Conservation (phyloP, 345 rosid genomes). For the Brassica cretica region DNA sequence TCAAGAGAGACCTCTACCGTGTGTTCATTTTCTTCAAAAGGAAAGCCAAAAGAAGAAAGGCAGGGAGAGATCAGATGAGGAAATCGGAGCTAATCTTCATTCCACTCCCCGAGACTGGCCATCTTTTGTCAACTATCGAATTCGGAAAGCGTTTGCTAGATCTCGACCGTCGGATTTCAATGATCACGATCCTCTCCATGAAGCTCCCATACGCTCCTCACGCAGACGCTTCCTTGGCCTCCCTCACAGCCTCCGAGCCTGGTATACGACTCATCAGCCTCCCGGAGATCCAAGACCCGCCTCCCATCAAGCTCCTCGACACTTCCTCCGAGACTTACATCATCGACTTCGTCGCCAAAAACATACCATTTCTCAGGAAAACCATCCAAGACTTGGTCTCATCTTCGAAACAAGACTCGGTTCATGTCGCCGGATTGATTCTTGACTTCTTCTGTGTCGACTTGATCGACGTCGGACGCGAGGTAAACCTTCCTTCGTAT, state of each 20-base stretch:
- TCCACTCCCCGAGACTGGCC: slow-evolving; percentile 46
- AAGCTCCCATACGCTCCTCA: slow-evolving; percentile 40
- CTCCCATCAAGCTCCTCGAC: slow-evolving; percentile 36
- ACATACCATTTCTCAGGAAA: slow-evolving; percentile 14
- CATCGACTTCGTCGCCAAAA: slow-evolving; percentile 23
- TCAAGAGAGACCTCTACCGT: not conserved
- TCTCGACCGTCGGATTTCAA: slow-evolving; percentile 33
- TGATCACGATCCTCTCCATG: slow-evolving; percentile 38
- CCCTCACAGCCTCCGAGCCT: slow-evolving; percentile 29
- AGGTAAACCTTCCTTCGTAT: slow-evolving; percentile 53
- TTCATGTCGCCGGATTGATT: slow-evolving; percentile 45
- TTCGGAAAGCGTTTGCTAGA: slow-evolving; percentile 46
- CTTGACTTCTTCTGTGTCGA: slow-evolving; percentile 53
- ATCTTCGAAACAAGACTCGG: slow-evolving; percentile 4
- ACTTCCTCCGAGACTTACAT: slow-evolving; percentile 41
- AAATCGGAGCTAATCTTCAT: slow-evolving; percentile 34
- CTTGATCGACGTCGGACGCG: slow-evolving; percentile 51
- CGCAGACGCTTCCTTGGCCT: slow-evolving; percentile 33
- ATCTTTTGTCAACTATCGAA: slow-evolving; percentile 51
- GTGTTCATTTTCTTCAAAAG: not conserved
- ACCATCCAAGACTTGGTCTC: slow-evolving; percentile 27
- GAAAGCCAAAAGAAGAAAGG: not conserved
- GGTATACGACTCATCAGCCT: slow-evolving; percentile 33
- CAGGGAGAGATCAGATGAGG: slow-evolving; percentile 4
- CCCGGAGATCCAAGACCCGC: slow-evolving; percentile 36